A percentile compares a stretch with the other conserved stretches of the same genome.
Conservation (phyloP, 345 rosid species). For the Turnera subulata region DNA sequence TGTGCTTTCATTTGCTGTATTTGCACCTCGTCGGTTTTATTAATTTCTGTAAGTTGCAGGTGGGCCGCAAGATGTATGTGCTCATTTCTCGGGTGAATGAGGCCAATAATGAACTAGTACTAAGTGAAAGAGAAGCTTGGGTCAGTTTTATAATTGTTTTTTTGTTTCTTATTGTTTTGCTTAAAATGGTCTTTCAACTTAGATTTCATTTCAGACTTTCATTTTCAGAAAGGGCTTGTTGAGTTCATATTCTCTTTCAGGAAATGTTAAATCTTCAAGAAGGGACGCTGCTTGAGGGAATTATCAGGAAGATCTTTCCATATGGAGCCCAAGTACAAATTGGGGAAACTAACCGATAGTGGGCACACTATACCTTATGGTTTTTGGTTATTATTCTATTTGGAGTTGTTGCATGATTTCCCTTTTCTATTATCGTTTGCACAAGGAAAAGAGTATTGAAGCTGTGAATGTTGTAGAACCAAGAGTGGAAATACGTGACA, state of each 20-base stretch:
- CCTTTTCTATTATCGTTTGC: neutral
- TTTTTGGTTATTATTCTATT: neutral
- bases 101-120: constrained; percentile 65
- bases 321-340: constrained; percentile 90
- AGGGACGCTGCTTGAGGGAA: constrained; percentile 89
- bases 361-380: constrained; percentile 4
- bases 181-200: neutral
- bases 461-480: neutral
- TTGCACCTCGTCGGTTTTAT: no score
- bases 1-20: constrained; percentile 5
- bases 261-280: constrained; percentile 70
- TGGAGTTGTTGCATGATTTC: neutral
- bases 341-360: constrained; percentile 82
- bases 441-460: neutral
- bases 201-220: neutral
- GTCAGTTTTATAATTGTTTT: constrained; percentile 30
- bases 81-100: constrained; percentile 61
- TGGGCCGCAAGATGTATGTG: constrained; percentile 55
- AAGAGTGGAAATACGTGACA: neutral
- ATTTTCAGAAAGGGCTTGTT: constrained; percentile 9
- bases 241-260: constrained; percentile 34
- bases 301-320: constrained; percentile 64
- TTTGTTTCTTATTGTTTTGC: no score
- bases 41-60: constrained; percentile 39
- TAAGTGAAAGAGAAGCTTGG: constrained; percentile 87